A percentile compares a stretch with the other conserved stretches of the same genome.
Conservation (phyloP, 495 filamentous ascomycete species). For the Elasticomyces elasticus region DNA sequence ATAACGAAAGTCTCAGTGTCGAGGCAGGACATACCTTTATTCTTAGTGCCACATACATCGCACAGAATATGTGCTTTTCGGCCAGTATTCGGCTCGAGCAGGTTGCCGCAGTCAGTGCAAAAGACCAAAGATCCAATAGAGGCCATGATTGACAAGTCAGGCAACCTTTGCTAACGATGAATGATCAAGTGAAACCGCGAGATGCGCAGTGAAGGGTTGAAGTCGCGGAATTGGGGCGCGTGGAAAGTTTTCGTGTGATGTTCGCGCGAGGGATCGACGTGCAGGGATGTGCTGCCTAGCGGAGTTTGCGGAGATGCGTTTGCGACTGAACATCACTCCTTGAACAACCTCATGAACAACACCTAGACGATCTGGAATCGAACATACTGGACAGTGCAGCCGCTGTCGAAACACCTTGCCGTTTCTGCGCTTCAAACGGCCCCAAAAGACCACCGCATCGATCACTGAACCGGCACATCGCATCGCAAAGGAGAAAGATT, state of each 20-base stretch:
- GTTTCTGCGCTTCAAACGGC: no score
- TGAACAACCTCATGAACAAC: neutral
- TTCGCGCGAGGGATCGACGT: neutral
- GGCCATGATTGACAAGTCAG: slow-evolving; percentile 61
- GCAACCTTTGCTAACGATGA: no score
- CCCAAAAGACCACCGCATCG: no score
- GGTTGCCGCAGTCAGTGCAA: slow-evolving; percentile 75
- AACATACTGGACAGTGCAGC: neutral
- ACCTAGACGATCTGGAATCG: neutral
- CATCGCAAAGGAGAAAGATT: neutral
- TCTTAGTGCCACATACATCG: slow-evolving; percentile 72
- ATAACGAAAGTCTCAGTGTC: neutral
- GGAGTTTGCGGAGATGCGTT: neutral
- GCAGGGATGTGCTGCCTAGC: slow-evolving; percentile 5
- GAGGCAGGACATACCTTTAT: slow-evolving; percentile 51
- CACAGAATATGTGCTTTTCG: slow-evolving; percentile 67
- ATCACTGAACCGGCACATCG: no score
- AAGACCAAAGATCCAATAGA: slow-evolving; percentile 85
- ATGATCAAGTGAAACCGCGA: no score
- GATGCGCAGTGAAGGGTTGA: neutral
- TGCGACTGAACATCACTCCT: neutral
- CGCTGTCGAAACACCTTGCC: neutral
- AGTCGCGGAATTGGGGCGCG: neutral
- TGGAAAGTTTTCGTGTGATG: neutral
- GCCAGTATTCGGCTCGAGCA: slow-evolving; percentile 70